phyloP scores from a whole-genome alignment of 805 yeast genomes.

The Ogataea parapolymorpha region DNA sequence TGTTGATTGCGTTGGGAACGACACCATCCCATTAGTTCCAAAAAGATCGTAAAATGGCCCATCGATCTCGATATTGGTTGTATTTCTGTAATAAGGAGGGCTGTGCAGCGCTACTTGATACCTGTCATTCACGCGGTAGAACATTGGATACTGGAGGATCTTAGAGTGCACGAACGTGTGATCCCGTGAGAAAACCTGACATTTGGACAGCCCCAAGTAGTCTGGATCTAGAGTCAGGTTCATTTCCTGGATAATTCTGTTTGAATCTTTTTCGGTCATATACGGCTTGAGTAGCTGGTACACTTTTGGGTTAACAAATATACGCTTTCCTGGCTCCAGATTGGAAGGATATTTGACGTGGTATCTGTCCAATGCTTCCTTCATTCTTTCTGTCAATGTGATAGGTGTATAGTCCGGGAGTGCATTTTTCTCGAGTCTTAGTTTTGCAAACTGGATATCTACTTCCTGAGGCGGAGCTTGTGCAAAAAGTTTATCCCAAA shows the following conservation, averaged over 20 bases:
- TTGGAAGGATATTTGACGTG: slow-evolving; percentile 1
- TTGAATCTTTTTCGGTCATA: neutral
- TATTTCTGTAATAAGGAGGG: slow-evolving; percentile 36
- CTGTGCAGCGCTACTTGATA: slow-evolving; percentile 39
- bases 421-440: slow-evolving; percentile 9
- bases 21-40: slow-evolving; percentile 12
- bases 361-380: slow-evolving; percentile 2
- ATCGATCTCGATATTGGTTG: slow-evolving; percentile 32
- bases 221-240: slow-evolving; percentile 13
- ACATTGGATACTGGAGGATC: slow-evolving; percentile 34
- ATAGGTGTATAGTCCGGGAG: slow-evolving; percentile 7
- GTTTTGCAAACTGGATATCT: slow-evolving; percentile 10
- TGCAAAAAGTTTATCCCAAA: slow-evolving; percentile 2
- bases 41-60: slow-evolving; percentile 32
- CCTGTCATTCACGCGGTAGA: slow-evolving; percentile 44
- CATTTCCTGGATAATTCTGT: slow-evolving; percentile 1
- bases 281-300: slow-evolving; percentile 13
- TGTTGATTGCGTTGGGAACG: slow-evolving; percentile 9
- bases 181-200: slow-evolving; percentile 6
- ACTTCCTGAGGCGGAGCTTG: slow-evolving; percentile 4
- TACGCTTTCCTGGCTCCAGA: slow-evolving; percentile 1
- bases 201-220: slow-evolving; percentile 19
- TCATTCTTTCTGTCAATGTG: slow-evolving; percentile 1
- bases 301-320: slow-evolving; percentile 7
- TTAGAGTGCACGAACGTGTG: slow-evolving; percentile 33